phyloP scores from a whole-genome alignment of 202 grass and related monocot species.

The Hordeum pubiflorum region DNA sequence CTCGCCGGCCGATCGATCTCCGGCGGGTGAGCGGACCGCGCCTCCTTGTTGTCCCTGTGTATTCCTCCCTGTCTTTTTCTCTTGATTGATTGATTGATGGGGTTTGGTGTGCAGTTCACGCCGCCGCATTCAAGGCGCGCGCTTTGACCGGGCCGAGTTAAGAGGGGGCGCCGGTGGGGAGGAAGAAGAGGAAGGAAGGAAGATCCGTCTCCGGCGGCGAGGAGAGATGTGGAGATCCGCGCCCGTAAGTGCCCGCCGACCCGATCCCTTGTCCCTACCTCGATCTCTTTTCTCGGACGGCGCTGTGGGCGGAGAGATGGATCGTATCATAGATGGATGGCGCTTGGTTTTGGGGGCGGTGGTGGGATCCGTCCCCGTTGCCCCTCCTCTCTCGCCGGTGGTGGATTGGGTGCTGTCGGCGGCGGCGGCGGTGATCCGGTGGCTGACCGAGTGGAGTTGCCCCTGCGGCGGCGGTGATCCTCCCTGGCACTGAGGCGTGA shows the following conservation, averaged over 20 bases:
- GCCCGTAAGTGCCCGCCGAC: conserved; percentile 29
- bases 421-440: neutral
- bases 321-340: too few relatives aligned
- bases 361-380: neutral
- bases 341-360: too few relatives aligned
- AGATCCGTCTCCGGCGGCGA: conserved; percentile 18
- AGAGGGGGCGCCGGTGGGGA: neutral
- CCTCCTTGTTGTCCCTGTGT: too few relatives aligned
- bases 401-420: neutral
- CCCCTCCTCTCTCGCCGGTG: neutral
- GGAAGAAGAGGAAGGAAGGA: neutral
- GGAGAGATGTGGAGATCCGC: conserved; percentile 60
- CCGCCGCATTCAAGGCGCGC: conserved; percentile 26
- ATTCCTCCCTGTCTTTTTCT: neutral
- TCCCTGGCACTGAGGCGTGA: neutral
- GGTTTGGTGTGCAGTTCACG: neutral
- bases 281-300: neutral
- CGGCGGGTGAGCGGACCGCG: neutral
- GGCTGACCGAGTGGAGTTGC: neutral
- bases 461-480: neutral
- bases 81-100: neutral
- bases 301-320: too few relatives aligned
- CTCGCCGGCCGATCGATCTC: neutral
- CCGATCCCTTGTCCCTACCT: neutral
- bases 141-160: conserved; percentile 24